Conservation (phyloP, 2,329 filamentous ascomycete species). For the Pseudogymnoascus sp. region DNA sequence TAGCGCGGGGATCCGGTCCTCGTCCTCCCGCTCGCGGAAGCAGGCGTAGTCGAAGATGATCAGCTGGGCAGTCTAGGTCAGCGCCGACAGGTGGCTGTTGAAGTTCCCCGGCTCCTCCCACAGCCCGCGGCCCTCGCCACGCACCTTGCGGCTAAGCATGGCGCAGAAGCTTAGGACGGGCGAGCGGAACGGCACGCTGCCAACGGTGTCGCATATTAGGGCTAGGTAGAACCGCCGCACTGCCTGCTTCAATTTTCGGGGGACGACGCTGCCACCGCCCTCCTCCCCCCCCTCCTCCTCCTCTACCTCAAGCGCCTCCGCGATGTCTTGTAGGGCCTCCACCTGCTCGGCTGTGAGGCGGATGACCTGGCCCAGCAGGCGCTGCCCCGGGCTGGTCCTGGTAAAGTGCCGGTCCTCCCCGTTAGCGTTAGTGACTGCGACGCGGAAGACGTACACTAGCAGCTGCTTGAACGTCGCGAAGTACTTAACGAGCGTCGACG, state of each 20-base stretch:
- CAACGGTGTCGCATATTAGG: constrained; percentile 14
- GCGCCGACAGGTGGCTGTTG: constrained; percentile 13
- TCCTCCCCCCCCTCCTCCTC: too few relatives aligned
- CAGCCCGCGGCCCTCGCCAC: too few relatives aligned
- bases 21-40: constrained; percentile 14
- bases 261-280: too few relatives aligned
- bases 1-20: constrained; percentile 15
- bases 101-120: constrained; percentile 15
- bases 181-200: constrained; percentile 13
- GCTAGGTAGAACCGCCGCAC: constrained; percentile 15
- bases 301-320: neutral
- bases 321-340: constrained; percentile 11
- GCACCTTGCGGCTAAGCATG: too few relatives aligned
- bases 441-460: constrained; percentile 16
- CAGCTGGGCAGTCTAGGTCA: constrained; percentile 13
- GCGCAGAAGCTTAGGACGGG: constrained; percentile 14
- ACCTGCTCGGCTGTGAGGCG: neutral
- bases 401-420: too few relatives aligned
- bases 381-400: neutral
- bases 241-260: constrained; percentile 14
- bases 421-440: too few relatives aligned
- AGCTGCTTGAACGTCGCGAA: constrained; percentile 6
- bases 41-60: constrained; percentile 10
- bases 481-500: neutral
- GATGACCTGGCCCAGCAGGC: neutral